A percentile compares a stretch with the other conserved stretches of the same genome.
These are phyloP conservation scores for Cornus florida DNA, from an alignment of 148 eudicot species.

Conservation along the genomic window DNA sequence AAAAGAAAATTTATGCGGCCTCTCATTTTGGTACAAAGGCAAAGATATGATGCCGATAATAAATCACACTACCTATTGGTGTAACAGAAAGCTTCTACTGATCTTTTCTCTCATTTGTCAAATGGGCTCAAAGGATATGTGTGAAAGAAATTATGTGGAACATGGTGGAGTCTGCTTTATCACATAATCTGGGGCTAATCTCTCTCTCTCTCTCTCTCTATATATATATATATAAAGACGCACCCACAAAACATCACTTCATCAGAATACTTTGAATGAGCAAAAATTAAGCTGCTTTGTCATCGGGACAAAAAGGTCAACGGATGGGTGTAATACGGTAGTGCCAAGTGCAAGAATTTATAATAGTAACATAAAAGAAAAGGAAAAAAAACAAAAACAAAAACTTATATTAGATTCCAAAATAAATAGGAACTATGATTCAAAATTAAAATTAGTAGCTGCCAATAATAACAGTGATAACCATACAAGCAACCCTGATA, in stretches of 20 bases:
- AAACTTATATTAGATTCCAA: background rate
- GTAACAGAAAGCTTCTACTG: too few relatives aligned
- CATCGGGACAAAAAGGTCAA: background rate
- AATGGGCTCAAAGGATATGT: too few relatives aligned
- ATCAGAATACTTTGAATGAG: background rate
- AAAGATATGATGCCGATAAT: too few relatives aligned
- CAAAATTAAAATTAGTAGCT: slow-evolving; percentile 16
- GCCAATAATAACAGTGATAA: slow-evolving; percentile 28
- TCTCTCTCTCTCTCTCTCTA: background rate
- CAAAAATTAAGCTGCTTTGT: background rate
- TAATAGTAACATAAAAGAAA: background rate
- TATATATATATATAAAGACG: background rate
- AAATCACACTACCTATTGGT: too few relatives aligned
- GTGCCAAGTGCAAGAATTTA: background rate
- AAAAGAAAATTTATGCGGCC: too few relatives aligned
- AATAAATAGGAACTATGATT: slow-evolving; percentile 10
- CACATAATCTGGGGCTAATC: too few relatives aligned
- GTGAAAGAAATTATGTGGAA: too few relatives aligned
- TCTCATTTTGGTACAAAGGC: too few relatives aligned
- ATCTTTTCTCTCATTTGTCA: too few relatives aligned
- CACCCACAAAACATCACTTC: background rate
- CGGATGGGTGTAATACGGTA: background rate
- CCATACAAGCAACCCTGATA: slow-evolving; percentile 35
- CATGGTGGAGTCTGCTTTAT: too few relatives aligned
- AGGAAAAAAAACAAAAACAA: background rate